A percentile compares a stretch with the other conserved stretches of the same genome.
Conservation (phyloP, 768 basidiomycete species). For the Dentipellis fragilis region DNA sequence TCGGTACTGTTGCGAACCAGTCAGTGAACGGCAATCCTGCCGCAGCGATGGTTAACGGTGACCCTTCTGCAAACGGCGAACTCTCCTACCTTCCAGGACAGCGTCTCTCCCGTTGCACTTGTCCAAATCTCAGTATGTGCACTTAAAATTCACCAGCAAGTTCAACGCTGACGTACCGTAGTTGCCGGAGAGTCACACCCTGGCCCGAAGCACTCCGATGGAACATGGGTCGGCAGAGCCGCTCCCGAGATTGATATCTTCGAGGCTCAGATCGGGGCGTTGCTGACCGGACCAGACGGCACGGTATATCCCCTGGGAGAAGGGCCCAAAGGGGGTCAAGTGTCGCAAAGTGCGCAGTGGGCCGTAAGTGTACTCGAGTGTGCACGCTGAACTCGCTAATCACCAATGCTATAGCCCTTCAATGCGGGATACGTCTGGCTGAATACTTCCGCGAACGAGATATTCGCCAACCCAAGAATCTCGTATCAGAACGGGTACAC, state of each 20-base stretch:
- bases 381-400: not conserved
- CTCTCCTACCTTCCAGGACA: slow-evolving; percentile 86
- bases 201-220: slow-evolving; percentile 39
- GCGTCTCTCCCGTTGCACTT: slow-evolving; percentile 14
- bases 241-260: slow-evolving; percentile 66
- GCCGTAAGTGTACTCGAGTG: slow-evolving; percentile 11
- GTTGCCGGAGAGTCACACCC: slow-evolving; percentile 35
- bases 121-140: slow-evolving; percentile 14
- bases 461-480: slow-evolving; percentile 41
- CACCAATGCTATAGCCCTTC: slow-evolving; percentile 61
- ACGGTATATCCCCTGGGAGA: not conserved
- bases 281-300: not conserved
- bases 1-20: slow-evolving; percentile 84
- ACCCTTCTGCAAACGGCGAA: slow-evolving; percentile 35
- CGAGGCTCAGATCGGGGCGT: slow-evolving; percentile 31
- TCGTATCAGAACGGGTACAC: slow-evolving; percentile 54
- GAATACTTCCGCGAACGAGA: slow-evolving; percentile 49
- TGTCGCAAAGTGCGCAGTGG: slow-evolving; percentile 1
- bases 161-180: no score
- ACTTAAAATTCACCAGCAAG: not conserved
- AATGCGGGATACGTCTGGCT: slow-evolving; percentile 45
- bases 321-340: not conserved
- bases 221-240: slow-evolving; percentile 45
- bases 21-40: slow-evolving; percentile 53
- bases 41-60: slow-evolving; percentile 53